Conservation (phyloP, 2,329 filamentous ascomycete genomes). For the Aspergillus ochraceus region DNA sequence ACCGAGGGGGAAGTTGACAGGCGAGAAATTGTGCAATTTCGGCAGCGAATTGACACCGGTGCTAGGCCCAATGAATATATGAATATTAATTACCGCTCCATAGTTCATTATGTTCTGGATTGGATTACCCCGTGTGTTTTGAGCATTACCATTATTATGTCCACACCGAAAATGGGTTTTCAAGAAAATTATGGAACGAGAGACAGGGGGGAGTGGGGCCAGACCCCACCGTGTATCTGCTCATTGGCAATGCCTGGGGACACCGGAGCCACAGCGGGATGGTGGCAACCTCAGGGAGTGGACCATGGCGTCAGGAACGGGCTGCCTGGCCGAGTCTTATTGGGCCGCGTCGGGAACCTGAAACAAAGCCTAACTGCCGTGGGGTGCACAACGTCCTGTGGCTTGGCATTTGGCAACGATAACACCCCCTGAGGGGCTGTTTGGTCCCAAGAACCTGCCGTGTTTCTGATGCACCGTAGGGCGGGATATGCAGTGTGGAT, state of each 20-base stretch:
- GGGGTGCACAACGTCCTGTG: constrained; percentile 18
- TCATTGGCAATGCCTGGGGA: constrained; percentile 12
- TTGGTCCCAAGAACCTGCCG: no score
- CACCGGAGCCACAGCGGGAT: constrained; percentile 15
- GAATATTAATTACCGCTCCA: neutral
- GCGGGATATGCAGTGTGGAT: neutral
- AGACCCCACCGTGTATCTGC: neutral
- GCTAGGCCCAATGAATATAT: neutral
- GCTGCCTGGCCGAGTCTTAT: neutral
- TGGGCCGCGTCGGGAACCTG: constrained; percentile 10
- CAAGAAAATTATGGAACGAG: constrained; percentile 15
- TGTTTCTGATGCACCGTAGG: no score
- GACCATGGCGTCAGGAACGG: constrained; percentile 21
- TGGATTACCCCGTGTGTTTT: neutral
- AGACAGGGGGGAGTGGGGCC: constrained; percentile 19
- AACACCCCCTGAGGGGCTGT: neutral
- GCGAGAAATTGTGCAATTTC: neutral
- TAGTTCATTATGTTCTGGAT: neutral
- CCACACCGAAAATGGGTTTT: neutral
- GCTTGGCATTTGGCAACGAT: constrained; percentile 4
- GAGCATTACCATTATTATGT: neutral
- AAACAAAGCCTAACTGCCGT: constrained; percentile 18
- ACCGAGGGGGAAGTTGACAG: neutral
- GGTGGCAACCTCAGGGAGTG: constrained; percentile 8
- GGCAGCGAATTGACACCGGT: neutral